Base-by-base conservation (phyloP, 2,329 filamentous ascomycete genomes). In the Blastomyces percursus region DNA sequence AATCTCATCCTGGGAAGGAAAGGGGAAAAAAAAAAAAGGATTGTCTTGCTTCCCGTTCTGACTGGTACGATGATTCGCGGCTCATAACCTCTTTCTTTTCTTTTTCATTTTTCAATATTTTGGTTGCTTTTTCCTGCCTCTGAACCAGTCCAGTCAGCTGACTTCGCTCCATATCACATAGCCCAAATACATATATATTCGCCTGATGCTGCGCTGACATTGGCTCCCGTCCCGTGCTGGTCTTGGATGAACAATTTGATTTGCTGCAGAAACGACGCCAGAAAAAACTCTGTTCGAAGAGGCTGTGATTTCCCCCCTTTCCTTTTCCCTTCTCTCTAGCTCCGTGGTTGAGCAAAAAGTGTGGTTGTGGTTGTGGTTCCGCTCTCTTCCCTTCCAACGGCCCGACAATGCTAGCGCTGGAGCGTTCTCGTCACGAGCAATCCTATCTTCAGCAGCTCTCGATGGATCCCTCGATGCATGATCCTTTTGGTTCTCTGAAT, bases 401-500 rank as follows among this genome's bases (percentile, higher is more conserved):
- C 44, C 64, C 55, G 54, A 48, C 61, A 56, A 67, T 67, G 66
- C 64, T 67, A 52, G 66, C 63, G 38, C 61, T 66, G 42, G 65
- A 67, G 48, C 62, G 48, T 42, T 63, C 62, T 40, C 51, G 54
- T 24, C 65, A 64, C 62, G 61, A 64, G 50, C 59, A 64, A 61
- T 59, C 65, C 59, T 66, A 64, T 56, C 59, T 62, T 58, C 64
- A 64, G 24, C 61, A 63, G 8, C 24, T 64, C 52, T 64, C 64
- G 27, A 66, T 67, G 66, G 66, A 67, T 63, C 56, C 63, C 19
- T 58, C 60, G 27, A 38, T 62, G 48, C 57, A 60, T 32, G 55
- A 60, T 60, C 51, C 55, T 32, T 59, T 63, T 61, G 62, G 57
- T 21, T 60, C 64, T 32, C 54, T 64, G 2, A 58, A 61, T 44